These are phyloP conservation scores for Ogataea allantospora DNA, from an alignment of 805 yeast genomes.

Conservation along the genomic window DNA sequence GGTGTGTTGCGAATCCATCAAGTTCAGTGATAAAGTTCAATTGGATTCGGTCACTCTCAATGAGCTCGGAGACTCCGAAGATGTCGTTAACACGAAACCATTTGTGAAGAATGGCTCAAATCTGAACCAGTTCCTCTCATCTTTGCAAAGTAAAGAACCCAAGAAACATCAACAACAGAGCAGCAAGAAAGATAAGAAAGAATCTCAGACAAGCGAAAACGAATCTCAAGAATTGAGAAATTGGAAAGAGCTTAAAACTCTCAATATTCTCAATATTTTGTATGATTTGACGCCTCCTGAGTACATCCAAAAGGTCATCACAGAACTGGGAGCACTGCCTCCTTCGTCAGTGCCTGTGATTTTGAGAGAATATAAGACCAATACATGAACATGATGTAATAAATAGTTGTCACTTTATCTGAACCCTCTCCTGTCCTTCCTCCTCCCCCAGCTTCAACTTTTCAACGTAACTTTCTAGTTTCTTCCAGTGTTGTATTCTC, in stretches of 20 bases:
- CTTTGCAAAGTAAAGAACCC: conserved; percentile 35
- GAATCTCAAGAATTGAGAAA: conserved; percentile 47
- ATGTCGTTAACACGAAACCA: conserved; percentile 55
- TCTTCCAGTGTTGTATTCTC: conserved; percentile 68
- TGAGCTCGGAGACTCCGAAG: conserved; percentile 82
- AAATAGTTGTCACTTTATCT: conserved; percentile 39
- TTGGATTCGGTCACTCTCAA: conserved; percentile 93
- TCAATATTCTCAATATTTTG: conserved; percentile 79
- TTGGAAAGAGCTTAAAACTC: conserved; percentile 61
- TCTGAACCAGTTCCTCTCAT: conserved; percentile 57
- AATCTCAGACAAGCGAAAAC: conserved; percentile 21
- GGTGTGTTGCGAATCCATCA: conserved; percentile 92
- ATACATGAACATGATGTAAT: conserved; percentile 19
- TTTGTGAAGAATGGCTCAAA: conserved; percentile 62
- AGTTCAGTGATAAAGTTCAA: conserved; percentile 93
- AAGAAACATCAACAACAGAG: conserved; percentile 9
- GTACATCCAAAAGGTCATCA: conserved; percentile 89
- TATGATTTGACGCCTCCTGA: conserved; percentile 95
- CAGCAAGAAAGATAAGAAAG: conserved; percentile 8
- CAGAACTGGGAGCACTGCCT: conserved; percentile 94
- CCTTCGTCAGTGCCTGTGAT: conserved; percentile 98
- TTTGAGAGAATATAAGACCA: conserved; percentile 79
- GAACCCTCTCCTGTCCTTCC: conserved; percentile 49
- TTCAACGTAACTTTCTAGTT: conserved; percentile 60
- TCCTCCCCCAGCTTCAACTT: conserved; percentile 30